These are phyloP conservation scores for Penicillium malachiteum DNA, from an alignment of 495 filamentous ascomycete species.

Conservation along the genomic window DNA sequence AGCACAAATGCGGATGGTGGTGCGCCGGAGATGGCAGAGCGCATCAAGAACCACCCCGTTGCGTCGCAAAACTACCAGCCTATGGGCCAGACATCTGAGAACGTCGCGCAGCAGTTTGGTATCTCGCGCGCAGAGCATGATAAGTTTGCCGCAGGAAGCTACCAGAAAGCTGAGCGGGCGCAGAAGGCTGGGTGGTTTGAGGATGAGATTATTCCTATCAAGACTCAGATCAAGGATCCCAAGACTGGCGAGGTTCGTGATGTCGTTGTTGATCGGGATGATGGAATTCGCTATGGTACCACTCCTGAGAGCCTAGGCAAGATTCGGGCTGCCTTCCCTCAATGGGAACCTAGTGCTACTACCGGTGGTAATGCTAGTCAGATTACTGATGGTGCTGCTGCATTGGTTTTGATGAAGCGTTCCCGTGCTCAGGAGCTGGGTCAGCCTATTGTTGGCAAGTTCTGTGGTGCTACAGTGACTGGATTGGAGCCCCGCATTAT, in stretches of 20 bases:
- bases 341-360: conserved; percentile 78
- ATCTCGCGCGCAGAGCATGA: conserved; percentile 76
- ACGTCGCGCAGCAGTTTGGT: conserved; percentile 83
- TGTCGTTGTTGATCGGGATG: conserved; percentile 78
- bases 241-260: conserved; percentile 75
- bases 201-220: conserved; percentile 89
- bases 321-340: conserved; percentile 84
- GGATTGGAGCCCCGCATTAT: conserved; percentile 91
- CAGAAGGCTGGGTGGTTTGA: conserved; percentile 91
- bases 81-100: conserved; percentile 97
- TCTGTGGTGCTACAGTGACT: conserved; percentile 81
- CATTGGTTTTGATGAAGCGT: conserved; percentile 89
- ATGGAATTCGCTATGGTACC: conserved; percentile 87
- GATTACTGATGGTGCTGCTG: conserved; percentile 92
- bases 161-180: conserved; percentile 78
- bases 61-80: conserved; percentile 80
- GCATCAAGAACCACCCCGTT: conserved; percentile 68
- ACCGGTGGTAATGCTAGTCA: conserved; percentile 93
- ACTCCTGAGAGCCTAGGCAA: conserved; percentile 77
- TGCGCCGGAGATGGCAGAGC: conserved; percentile 69
- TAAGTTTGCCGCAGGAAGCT: conserved; percentile 78
- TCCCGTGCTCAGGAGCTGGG: conserved; percentile 78
- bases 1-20: conserved; percentile 68
- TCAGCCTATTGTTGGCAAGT: conserved; percentile 90
- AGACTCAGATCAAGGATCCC: conserved; percentile 74